phyloP scores from a whole-genome alignment of 192 early-diverging fungal species.

The Haplosporangium gracile region DNA sequence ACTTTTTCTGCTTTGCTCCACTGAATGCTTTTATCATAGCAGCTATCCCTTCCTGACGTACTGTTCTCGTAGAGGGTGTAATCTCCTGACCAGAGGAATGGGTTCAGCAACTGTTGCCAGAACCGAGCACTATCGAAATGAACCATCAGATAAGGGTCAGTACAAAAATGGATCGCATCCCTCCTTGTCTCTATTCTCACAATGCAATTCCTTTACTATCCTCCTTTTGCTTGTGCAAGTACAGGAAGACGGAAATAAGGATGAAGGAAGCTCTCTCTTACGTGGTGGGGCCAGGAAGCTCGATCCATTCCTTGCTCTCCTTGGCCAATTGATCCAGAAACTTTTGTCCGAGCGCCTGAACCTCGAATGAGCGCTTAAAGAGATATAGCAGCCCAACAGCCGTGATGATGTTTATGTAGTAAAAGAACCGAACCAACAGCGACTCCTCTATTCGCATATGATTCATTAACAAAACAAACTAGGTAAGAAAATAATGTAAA shows the following conservation, averaged over 20 bases:
- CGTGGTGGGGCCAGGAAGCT: slow-evolving; percentile 28
- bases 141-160: not conserved
- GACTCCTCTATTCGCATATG: slow-evolving; percentile 35
- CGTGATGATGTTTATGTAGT: slow-evolving; percentile 53
- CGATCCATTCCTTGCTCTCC: slow-evolving; percentile 34
- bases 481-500: too few relatives aligned
- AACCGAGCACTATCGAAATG: slow-evolving; percentile 25
- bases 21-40: not conserved
- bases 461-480: too few relatives aligned
- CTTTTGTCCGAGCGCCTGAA: slow-evolving; percentile 30
- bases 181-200: slow-evolving; percentile 9
- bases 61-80: slow-evolving; percentile 49
- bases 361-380: slow-evolving; percentile 37
- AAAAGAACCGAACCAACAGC: slow-evolving; percentile 43
- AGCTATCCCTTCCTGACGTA: slow-evolving; percentile 8
- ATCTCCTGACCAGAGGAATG: slow-evolving; percentile 38
- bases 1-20: not conserved
- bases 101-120: slow-evolving; percentile 52
- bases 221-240: not conserved
- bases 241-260: not conserved
- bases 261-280: not conserved
- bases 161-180: not conserved
- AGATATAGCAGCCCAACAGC: slow-evolving; percentile 41
- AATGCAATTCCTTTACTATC: not conserved
- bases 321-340: slow-evolving; percentile 46